Evolutionary conservation across 352 stramenopile genomes (phyloP).

Genomic region (Globisporangium spinosum): DNA sequence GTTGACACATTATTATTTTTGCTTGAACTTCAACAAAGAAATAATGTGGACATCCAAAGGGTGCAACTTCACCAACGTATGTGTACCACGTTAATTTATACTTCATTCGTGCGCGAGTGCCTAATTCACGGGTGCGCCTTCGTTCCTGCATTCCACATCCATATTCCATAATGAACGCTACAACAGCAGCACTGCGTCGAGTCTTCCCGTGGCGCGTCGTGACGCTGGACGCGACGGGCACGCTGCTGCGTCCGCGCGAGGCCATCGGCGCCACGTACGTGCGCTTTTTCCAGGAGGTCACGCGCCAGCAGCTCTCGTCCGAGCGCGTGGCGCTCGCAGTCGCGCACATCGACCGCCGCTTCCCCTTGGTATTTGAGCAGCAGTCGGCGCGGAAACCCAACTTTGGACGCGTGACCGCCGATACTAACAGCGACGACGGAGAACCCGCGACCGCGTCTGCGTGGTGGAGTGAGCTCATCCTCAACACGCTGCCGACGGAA

Average conservation of each 20-base stretch:
- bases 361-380: conserved; percentile 36
- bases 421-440: neutral
- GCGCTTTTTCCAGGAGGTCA: conserved; percentile 32
- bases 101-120: too few relatives aligned
- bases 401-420: conserved; percentile 28
- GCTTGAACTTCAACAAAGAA: neutral
- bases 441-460: conserved; percentile 23
- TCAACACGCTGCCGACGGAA: conserved; percentile 33
- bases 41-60: too few relatives aligned
- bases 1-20: too few relatives aligned
- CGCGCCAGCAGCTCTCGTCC: conserved; percentile 28
- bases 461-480: conserved; percentile 62
- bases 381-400: conserved; percentile 34
- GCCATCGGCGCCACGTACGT: conserved; percentile 48
- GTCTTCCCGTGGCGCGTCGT: conserved; percentile 30
- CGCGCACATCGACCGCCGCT: conserved; percentile 30
- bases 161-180: neutral
- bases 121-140: too few relatives aligned
- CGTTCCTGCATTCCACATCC: neutral
- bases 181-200: neutral
- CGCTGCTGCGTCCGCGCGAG: conserved; percentile 50
- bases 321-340: conserved; percentile 16
- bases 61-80: neutral
- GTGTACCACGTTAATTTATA: neutral
- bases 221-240: conserved; percentile 76